phyloP scores from a whole-genome alignment of 192 early-diverging fungal genomes.

The Coemansia sp. region DNA sequence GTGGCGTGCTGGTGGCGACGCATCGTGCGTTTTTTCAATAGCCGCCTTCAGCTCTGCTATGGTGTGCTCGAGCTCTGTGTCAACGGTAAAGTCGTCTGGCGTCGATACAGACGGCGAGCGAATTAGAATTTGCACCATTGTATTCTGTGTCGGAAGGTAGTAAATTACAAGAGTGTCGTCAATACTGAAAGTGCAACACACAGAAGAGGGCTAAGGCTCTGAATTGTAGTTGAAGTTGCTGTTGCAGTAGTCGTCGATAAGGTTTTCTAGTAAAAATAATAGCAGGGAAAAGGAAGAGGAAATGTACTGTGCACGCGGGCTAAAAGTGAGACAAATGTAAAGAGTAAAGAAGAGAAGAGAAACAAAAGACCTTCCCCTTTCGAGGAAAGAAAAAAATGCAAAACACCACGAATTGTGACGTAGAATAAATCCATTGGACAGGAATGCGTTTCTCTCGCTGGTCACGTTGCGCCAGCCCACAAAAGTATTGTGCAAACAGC shows the following conservation, averaged over 20 bases:
- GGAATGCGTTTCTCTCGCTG: background rate
- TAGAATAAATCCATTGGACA: background rate
- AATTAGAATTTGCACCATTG: constrained; percentile 24
- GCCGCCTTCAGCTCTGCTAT: constrained; percentile 32
- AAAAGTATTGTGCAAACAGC: background rate
- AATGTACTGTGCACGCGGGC: too few species aligned
- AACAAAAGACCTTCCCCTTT: background rate
- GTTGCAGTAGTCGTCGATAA: too few species aligned
- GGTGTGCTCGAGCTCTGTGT: constrained; percentile 11
- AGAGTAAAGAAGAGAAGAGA: background rate
- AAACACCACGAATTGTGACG: background rate
- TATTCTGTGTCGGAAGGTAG: background rate
- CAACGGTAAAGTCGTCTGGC: constrained; percentile 33
- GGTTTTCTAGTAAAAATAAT: background rate
- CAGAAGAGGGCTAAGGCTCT: too few species aligned
- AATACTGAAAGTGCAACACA: too few species aligned
- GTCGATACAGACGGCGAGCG: constrained; percentile 48
- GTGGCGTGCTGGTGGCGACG: constrained; percentile 24
- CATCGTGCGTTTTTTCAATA: constrained; percentile 33
- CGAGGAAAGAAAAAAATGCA: background rate
- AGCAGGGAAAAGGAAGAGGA: too few species aligned
- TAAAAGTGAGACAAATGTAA: background rate
- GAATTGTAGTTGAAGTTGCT: too few species aligned
- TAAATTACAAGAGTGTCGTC: too few species aligned
- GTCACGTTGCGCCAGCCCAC: constrained; percentile 5